Evolutionary conservation across 2,329 filamentous ascomycete species (phyloP).

Genomic region (Dendrostoma leiphaemia): DNA sequence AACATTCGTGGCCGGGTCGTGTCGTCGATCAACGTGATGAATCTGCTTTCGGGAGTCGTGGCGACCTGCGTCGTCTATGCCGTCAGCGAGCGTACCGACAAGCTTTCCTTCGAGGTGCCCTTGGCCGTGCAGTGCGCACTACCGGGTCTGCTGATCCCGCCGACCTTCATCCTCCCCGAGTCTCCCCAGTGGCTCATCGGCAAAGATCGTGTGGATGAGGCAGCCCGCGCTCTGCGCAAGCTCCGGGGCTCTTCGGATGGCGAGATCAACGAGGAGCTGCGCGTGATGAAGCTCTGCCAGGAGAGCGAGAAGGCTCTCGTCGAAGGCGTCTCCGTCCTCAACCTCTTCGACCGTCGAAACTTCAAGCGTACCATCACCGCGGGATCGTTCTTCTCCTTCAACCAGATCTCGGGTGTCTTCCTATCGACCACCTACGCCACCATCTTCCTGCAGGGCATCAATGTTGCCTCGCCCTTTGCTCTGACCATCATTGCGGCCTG

Average conservation of each 20-base stretch:
- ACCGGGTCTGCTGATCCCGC: slow-evolving; percentile 28
- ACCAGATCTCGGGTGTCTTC: slow-evolving; percentile 35
- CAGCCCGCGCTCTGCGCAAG: slow-evolving; percentile 28
- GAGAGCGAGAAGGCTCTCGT: slow-evolving; percentile 24
- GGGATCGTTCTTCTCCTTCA: slow-evolving; percentile 33
- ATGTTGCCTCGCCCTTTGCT: slow-evolving; percentile 30
- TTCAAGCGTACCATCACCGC: slow-evolving; percentile 34
- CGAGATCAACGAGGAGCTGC: slow-evolving; percentile 31
- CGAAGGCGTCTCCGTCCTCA: slow-evolving; percentile 29
- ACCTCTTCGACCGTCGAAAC: slow-evolving; percentile 33
- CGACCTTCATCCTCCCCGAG: slow-evolving; percentile 31
- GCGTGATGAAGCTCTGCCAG: slow-evolving; percentile 28
- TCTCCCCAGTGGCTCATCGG: slow-evolving; percentile 32
- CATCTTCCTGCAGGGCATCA: slow-evolving; percentile 33
- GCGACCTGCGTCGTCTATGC: slow-evolving; percentile 32
- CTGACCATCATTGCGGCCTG: slow-evolving; percentile 34
- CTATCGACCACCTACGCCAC: slow-evolving; percentile 36
- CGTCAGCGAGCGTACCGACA: slow-evolving; percentile 26
- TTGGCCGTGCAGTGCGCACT: slow-evolving; percentile 33
- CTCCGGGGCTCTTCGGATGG: slow-evolving; percentile 30
- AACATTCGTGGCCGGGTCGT: slow-evolving; percentile 14
- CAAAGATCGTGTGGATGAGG: slow-evolving; percentile 29
- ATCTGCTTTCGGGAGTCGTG: slow-evolving; percentile 25
- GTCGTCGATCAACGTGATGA: slow-evolving; percentile 26
- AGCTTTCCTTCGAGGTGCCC: slow-evolving; percentile 32